Evolutionary conservation across 495 filamentous ascomycete species (phyloP), one percentile per base, ranked within the genome.

Genomic region (Penicillium egyptiacum): DNA sequence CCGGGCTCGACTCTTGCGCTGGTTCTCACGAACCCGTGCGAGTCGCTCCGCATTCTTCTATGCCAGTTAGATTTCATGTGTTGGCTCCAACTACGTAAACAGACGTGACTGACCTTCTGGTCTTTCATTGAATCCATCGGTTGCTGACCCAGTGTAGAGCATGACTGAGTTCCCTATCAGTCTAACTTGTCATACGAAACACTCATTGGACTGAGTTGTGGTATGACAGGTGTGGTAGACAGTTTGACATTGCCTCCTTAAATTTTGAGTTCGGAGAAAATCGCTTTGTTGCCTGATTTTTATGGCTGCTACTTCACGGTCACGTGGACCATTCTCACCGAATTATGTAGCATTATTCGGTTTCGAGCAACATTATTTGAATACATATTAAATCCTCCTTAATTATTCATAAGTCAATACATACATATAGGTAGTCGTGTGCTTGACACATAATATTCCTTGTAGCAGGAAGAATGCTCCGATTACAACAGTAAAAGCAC

Each of bases 1-100:
- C 22, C 86, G 78, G 12, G 89, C 88, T 23, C 90, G 85, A 45
- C 87, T 91, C 37, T 85, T 87, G 42, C 90, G 83, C 64, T 94
- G 90, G 67, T 94, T 94, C 46, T 92, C 88, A n/a, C 90, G 81
- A 45, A 78, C 65, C n/a, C 75, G 72, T 10, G 74, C 73, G 16
- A 74, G 68, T 57, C 69, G 69, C n/a, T 74, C 69, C 22, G 59
- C 28, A 50, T 70, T 60, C 71, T 77, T 42, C 14, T 9, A 28
- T n/a, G 6, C n/a, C 3, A 51, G 60, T 70, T 51, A 69, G 60
- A 45, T 22, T 47, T 35, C 30, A 31, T 23, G 43, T 9, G n/a
- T 17, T 26, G 12, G 14, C 3, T 20, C 28, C 12, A 25, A n/a
- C 16, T 19, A 26, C n/a, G 11, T n/a, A 1, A 26, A 6, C 19